A percentile compares a stretch with the other conserved stretches of the same genome.
phyloP scores from a whole-genome alignment of 1,284 basidiomycete species.

The Cutaneotrichosporon cavernicola region DNA sequence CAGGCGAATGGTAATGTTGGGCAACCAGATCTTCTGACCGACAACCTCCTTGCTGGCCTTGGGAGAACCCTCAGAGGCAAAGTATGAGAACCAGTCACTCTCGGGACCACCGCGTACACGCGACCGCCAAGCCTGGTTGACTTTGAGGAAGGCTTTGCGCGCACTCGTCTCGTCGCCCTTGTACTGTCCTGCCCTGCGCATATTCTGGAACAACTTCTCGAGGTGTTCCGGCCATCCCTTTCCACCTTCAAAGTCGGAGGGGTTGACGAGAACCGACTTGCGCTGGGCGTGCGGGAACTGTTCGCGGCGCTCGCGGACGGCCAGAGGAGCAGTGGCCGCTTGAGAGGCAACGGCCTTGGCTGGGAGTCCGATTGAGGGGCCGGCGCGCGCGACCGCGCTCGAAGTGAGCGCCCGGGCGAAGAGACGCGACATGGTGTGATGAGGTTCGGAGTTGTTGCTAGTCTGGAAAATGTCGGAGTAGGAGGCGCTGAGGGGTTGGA shows the following conservation, averaged over 20 bases:
- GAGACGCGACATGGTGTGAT: slow-evolving; percentile 40
- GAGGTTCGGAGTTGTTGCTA: neutral
- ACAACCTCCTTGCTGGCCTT: slow-evolving; percentile 56
- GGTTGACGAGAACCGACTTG: slow-evolving; percentile 30
- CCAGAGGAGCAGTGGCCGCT: slow-evolving; percentile 34
- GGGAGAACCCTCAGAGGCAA: slow-evolving; percentile 19
- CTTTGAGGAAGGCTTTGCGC: slow-evolving; percentile 40
- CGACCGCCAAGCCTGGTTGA: slow-evolving; percentile 38
- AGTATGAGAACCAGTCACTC: neutral
- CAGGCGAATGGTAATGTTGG: slow-evolving; percentile 78
- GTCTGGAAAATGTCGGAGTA: slow-evolving; percentile 22
- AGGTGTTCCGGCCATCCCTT: slow-evolving; percentile 36
- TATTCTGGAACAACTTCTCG: slow-evolving; percentile 43
- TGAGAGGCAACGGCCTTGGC: slow-evolving; percentile 7
- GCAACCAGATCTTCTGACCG: slow-evolving; percentile 81
- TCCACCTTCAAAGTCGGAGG: slow-evolving; percentile 21
- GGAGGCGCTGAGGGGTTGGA: neutral
- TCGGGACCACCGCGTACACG: slow-evolving; percentile 38
- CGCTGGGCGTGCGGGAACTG: slow-evolving; percentile 24
- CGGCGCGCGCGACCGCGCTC: slow-evolving; percentile 23
- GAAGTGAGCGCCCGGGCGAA: slow-evolving; percentile 36
- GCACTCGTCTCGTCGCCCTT: slow-evolving; percentile 38
- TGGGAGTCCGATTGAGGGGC: slow-evolving; percentile 12
- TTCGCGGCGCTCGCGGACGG: slow-evolving; percentile 38
- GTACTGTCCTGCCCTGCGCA: slow-evolving; percentile 33